These are phyloP conservation scores for Paracorniculantispora psalliotae DNA, from an alignment of 2,329 filamentous ascomycete species.

Conservation along the genomic window DNA sequence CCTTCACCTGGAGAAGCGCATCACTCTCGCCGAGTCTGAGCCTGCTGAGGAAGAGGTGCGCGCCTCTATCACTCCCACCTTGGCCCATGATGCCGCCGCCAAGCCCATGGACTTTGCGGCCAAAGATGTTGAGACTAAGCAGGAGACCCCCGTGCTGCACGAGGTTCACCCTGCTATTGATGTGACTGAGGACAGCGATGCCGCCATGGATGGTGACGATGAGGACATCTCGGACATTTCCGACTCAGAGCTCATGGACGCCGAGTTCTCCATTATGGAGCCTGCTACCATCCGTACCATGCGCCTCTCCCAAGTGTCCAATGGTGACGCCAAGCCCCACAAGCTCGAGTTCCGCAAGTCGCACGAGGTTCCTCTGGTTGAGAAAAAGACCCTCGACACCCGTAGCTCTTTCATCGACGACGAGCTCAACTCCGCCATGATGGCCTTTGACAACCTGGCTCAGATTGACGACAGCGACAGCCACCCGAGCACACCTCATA, in stretches of 20 bases:
- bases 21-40: not conserved
- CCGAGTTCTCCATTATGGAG: conserved; percentile 10
- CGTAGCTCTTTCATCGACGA: not conserved
- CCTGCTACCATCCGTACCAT: conserved; percentile 3
- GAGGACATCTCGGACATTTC: conserved; percentile 6
- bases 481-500: conserved; percentile 15
- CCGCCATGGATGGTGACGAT: conserved; percentile 6
- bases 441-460: conserved; percentile 2
- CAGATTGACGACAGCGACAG: conserved; percentile 14
- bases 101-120: no score
- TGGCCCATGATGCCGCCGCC: no score
- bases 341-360: conserved; percentile 15
- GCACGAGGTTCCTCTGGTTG: not conserved
- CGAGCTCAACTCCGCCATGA: not conserved
- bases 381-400: not conserved
- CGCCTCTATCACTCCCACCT: not conserved
- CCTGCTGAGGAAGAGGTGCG: not conserved
- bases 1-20: not conserved
- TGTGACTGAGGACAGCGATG: conserved; percentile 1
- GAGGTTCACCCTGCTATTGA: not conserved
- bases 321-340: conserved; percentile 10
- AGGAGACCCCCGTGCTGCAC: no score
- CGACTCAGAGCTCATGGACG: conserved; percentile 8
- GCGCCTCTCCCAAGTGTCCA: conserved; percentile 9
- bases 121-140: no score